These are phyloP conservation scores for Adansonia digitata DNA, from an alignment of 345 rosid species.

Conservation along the genomic window DNA sequence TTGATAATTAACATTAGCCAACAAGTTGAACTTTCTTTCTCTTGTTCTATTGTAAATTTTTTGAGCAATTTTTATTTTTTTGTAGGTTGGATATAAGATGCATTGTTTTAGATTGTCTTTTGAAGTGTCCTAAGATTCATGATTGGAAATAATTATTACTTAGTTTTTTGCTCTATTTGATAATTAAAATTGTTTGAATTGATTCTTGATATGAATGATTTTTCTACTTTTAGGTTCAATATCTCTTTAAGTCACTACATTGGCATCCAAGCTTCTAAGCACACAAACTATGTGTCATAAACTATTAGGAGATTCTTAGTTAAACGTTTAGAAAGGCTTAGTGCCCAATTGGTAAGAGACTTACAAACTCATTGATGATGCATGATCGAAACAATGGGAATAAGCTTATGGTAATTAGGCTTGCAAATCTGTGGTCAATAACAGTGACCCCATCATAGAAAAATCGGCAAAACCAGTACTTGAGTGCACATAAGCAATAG, in stretches of 20 bases:
- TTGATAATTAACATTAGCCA: not conserved
- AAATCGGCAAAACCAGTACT: too few relatives aligned
- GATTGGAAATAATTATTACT: not conserved
- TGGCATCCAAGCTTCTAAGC: slow-evolving; percentile 65
- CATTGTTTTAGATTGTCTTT: not conserved
- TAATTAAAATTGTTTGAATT: not conserved
- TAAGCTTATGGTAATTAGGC: slow-evolving; percentile 84
- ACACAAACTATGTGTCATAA: slow-evolving; percentile 88
- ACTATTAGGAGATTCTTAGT: slow-evolving; percentile 76
- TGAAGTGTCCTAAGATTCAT: not conserved
- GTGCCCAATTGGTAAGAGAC: slow-evolving; percentile 92
- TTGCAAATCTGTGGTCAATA: too few relatives aligned
- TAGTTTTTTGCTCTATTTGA: not conserved
- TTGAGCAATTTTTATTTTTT: not conserved
- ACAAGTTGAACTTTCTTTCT: not conserved
- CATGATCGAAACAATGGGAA: slow-evolving; percentile 74
- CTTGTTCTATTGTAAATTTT: not conserved
- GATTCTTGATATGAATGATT: not conserved
- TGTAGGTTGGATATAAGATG: not conserved
- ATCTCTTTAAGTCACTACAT: slow-evolving; percentile 70
- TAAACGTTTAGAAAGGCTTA: slow-evolving; percentile 94
- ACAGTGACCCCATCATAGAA: too few relatives aligned
- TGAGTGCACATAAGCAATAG: too few relatives aligned
- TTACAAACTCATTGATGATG: slow-evolving; percentile 95
- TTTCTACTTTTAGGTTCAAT: slow-evolving; percentile 48